A percentile compares a stretch with the other conserved stretches of the same genome.
These are phyloP conservation scores for Pyricularia grisea DNA, from an alignment of 2,329 filamentous ascomycete species.

Conservation along the genomic window DNA sequence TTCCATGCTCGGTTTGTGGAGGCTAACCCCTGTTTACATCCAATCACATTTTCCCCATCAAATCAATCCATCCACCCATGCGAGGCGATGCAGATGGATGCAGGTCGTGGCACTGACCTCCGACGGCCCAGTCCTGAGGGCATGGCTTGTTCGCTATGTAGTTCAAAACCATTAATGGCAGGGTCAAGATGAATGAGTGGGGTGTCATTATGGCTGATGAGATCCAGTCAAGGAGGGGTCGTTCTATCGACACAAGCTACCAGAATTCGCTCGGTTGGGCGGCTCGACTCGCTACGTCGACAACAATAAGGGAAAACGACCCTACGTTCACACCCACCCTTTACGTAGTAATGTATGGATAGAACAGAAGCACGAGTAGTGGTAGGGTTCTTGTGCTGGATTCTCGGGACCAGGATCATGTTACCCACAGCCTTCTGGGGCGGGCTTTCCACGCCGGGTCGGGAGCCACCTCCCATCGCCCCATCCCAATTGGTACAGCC, in stretches of 20 bases:
- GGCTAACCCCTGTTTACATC: not conserved
- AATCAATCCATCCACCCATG: not conserved
- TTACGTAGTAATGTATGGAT: not conserved
- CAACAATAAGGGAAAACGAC: not conserved
- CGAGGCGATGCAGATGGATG: not conserved
- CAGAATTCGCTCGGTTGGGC: not conserved
- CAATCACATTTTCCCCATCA: not conserved
- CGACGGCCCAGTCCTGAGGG: not conserved
- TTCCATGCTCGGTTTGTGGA: not conserved
- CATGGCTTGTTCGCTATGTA: not conserved
- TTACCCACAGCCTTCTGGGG: not conserved
- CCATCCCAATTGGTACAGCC: not conserved
- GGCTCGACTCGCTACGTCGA: not conserved
- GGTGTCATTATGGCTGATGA: not conserved
- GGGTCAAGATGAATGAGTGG: not conserved
- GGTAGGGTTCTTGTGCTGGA: not conserved
- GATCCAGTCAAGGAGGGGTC: not conserved
- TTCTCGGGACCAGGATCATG: not conserved
- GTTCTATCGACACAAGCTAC: not conserved
- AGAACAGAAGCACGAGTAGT: not conserved
- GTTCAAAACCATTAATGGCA: not conserved
- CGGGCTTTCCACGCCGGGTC: not conserved
- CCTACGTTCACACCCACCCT: not conserved
- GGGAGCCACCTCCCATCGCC: not conserved
- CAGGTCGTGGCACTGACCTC: not conserved